Percentiles rank a stretch among this genome's conserved stretches.
These are phyloP conservation scores for Daedalea quercina DNA, from an alignment of 768 basidiomycete genomes.

Conservation along the genomic window DNA sequence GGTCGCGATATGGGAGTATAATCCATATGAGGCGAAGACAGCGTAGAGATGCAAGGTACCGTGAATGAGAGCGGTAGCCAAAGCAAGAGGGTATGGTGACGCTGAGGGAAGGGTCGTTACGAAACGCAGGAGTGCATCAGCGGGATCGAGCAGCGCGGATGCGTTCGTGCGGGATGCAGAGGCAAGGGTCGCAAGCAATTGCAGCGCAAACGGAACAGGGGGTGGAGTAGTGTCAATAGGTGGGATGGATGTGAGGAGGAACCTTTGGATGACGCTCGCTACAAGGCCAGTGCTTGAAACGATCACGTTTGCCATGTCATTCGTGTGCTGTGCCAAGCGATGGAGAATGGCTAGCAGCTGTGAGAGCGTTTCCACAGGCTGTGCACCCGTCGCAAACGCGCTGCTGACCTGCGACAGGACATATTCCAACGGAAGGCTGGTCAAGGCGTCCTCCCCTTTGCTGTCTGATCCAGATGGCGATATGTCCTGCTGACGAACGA, in stretches of 20 bases:
- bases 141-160: conserved; percentile 41
- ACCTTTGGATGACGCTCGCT: conserved; percentile 42
- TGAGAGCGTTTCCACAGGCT: conserved; percentile 40
- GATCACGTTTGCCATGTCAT: conserved; percentile 44
- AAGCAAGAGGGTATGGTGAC: conserved; percentile 28
- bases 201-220: conserved; percentile 45
- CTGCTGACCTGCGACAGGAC: conserved; percentile 46
- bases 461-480: conserved; percentile 21
- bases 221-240: conserved; percentile 23
- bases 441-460: conserved; percentile 18
- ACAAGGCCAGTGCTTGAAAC: conserved; percentile 46
- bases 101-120: conserved; percentile 47
- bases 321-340: conserved; percentile 56
- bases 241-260: conserved; percentile 50
- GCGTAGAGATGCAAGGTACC: conserved; percentile 59
- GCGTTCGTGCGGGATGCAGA: conserved; percentile 68
- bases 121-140: conserved; percentile 70
- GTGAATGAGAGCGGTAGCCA: conserved; percentile 42
- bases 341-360: conserved; percentile 56
- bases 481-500: conserved; percentile 3
- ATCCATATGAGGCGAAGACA: conserved; percentile 67
- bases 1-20: conserved; percentile 64
- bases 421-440: conserved; percentile 33
- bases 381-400: conserved; percentile 31
- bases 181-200: conserved; percentile 51